Evolutionary conservation across 371 early-diverging fungal genomes (phyloP), one percentile per base, ranked within the genome.

Genomic region (Syncephalastrum contaminatum): DNA sequence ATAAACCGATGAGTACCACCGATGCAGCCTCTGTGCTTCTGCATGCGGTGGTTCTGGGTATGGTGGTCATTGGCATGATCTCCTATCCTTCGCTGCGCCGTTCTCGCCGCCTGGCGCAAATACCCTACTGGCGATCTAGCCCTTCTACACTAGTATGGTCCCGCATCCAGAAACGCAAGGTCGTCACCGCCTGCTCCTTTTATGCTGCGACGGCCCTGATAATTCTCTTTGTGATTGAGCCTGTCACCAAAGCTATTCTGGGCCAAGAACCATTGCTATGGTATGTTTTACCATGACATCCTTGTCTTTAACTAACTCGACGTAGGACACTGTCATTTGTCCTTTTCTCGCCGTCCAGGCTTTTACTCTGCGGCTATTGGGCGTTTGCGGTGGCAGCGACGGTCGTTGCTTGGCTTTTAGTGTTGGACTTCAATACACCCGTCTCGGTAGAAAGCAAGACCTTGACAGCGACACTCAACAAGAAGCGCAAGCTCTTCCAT

Each of bases 401-500:
- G 0, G 77, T 91, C 4, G 67, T 71, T 8, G 61, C 83, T 43
- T 87, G 88, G 67, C 77, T 75, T 5, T 62, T 74, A 15, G 63
- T 77, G 1, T 45, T 73, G 62, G 80, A 79, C 62, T 75, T 75
- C 46, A 43, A 62, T n/a, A 69, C 71, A 5, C 56, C 62, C 1
- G 53, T 63, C 19, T n/a, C 42, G 0, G 49, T 24, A 1, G 67
- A 66, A 45, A 61, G 54, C 24, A 75, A 70, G 48, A 42, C 36
- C n/a, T 42, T 84, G 48, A 84, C 83, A 45, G 69, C 68, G 30
- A 60, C 85, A 3, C 59, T 87, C 27, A 87, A 88, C 64, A 75
- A 80, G 54, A 81, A 85, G 24, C 83, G 97, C 63, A 97, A 97
- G 67, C 79, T 89, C 51, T 96, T 89, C 64, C 97, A 97, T 72